Evolutionary conservation across 225 moss, liverwort and hornwort species (phyloP).

Genomic region (Thuidium tamariscinum): DNA sequence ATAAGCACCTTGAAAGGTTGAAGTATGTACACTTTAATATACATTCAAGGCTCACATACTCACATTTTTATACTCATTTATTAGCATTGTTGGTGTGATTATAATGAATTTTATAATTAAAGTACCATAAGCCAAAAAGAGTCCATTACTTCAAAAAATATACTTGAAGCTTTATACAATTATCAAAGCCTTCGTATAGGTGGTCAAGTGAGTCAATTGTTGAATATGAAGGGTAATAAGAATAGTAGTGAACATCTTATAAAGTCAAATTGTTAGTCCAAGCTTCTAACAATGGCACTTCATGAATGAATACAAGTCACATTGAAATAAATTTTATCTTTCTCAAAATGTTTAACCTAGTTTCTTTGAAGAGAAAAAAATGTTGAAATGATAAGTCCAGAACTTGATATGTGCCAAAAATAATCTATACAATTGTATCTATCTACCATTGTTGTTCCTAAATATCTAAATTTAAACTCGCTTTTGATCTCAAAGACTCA

Average conservation of each 20-base stretch:
- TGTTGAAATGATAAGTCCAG: fast-evolving
- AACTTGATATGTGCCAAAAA: not conserved
- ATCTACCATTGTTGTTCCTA: fast-evolving
- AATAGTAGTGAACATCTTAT: not conserved
- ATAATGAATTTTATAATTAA: fast-evolving
- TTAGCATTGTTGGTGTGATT: not conserved
- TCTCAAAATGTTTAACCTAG: fast-evolving
- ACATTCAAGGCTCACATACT: too few relatives aligned
- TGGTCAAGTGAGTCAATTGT: fast-evolving
- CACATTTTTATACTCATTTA: too few relatives aligned
- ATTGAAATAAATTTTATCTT: not conserved
- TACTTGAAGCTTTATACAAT: not conserved
- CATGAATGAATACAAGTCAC: not conserved
- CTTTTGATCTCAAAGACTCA: fast-evolving
- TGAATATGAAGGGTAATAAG: not conserved
- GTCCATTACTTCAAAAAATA: not conserved
- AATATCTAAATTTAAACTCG: not conserved
- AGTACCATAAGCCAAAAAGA: fast-evolving
- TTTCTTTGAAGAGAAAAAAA: fast-evolving
- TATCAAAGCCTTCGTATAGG: fast-evolving
- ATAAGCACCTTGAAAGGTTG: too few relatives aligned
- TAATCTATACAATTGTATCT: not conserved
- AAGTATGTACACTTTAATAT: too few relatives aligned
- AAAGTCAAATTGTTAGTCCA: not conserved
- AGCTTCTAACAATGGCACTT: not conserved